Conservation (phyloP, 805 yeast genomes). For the Ogataea trehalophila region DNA sequence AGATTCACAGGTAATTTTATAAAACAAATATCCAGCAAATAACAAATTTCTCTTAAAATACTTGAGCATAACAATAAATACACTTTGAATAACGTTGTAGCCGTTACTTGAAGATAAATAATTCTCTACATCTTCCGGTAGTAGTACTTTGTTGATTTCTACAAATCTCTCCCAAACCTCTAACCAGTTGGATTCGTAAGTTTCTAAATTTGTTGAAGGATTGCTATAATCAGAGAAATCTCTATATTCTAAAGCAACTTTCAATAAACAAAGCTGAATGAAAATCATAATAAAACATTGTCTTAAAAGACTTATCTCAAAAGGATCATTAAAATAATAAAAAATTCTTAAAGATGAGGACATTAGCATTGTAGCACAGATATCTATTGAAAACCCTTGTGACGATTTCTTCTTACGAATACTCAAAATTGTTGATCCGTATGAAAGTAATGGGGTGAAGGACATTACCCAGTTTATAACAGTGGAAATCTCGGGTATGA, state of each 20-base stretch:
- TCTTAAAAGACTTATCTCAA: conserved; percentile 69
- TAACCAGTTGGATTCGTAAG: conserved; percentile 25
- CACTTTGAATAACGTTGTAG: conserved; percentile 4
- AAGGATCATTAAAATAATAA: conserved; percentile 76
- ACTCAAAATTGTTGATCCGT: conserved; percentile 74
- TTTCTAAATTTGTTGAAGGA: conserved; percentile 35
- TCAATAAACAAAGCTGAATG: conserved; percentile 63
- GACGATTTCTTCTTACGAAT: conserved; percentile 62
- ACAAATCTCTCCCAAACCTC: conserved; percentile 26
- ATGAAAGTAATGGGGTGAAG: conserved; percentile 80
- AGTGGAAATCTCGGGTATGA: conserved; percentile 29
- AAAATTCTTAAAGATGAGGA: conserved; percentile 69
- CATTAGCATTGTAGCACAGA: conserved; percentile 85
- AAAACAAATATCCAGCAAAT: conserved; percentile 6
- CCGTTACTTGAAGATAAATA: conserved; percentile 8
- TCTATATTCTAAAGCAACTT: conserved; percentile 57
- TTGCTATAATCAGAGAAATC: conserved; percentile 34
- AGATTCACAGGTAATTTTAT: conserved; percentile 31
- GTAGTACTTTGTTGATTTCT: conserved; percentile 8
- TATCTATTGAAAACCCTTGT: conserved; percentile 83
- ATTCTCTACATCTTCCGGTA: conserved; percentile 11
- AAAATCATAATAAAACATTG: conserved; percentile 84
- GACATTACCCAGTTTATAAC: conserved; percentile 62
- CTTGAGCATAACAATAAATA: conserved; percentile 6
- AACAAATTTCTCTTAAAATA: conserved; percentile 12